Evolutionary conservation across 1,284 basidiomycete species (phyloP).

Genomic region (Moesziomyces parantarcticus): DNA sequence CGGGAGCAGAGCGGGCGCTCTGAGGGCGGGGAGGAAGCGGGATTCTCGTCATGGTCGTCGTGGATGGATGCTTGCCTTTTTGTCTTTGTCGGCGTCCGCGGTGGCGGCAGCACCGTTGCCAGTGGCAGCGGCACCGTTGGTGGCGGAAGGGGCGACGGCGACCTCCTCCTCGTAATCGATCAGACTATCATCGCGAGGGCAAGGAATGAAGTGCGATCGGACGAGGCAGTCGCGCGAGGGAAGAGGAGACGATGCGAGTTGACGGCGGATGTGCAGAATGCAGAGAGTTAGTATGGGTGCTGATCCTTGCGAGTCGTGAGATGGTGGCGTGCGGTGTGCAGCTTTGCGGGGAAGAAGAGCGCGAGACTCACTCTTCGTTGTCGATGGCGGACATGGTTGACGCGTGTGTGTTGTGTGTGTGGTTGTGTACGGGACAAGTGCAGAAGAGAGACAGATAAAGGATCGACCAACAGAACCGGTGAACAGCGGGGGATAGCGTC

Average conservation of each 20-base stretch:
- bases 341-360: not conserved
- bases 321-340: not conserved
- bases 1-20: no score
- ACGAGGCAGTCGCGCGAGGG: not conserved
- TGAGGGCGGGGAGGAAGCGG: slow-evolving; percentile 1
- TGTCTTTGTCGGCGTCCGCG: slow-evolving; percentile 62
- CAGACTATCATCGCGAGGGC: slow-evolving; percentile 46
- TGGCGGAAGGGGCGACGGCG: slow-evolving; percentile 56
- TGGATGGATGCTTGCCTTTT: slow-evolving; percentile 61
- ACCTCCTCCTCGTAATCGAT: slow-evolving; percentile 69
- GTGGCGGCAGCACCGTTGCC: slow-evolving; percentile 48
- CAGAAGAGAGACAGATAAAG: not conserved
- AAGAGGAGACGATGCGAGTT: slow-evolving; percentile 2
- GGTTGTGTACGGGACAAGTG: slow-evolving; percentile 4
- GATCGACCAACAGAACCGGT: no score
- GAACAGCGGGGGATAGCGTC: not conserved
- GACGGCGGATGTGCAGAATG: not conserved
- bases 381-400: slow-evolving; percentile 61
- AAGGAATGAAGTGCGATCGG: not conserved
- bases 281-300: not conserved
- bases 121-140: slow-evolving; percentile 54
- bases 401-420: slow-evolving; percentile 1
- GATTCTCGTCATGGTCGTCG: slow-evolving; percentile 16
- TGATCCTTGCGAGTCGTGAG: not conserved
- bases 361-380: slow-evolving; percentile 66